These are phyloP conservation scores for Boletus smithii DNA, from an alignment of 1,284 basidiomycete species.

Conservation along the genomic window DNA sequence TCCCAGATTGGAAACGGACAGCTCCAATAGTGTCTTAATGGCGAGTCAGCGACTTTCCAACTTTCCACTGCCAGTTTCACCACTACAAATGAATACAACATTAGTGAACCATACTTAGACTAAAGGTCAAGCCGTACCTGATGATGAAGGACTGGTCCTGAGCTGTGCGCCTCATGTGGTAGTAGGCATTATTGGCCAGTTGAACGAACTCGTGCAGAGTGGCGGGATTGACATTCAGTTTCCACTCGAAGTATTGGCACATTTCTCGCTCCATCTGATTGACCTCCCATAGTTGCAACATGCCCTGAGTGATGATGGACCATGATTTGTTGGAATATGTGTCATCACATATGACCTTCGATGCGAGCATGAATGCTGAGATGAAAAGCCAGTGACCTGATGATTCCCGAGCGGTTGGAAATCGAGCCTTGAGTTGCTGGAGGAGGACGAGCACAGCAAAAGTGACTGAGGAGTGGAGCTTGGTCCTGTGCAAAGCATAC, in stretches of 20 bases:
- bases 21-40: slow-evolving; percentile 85
- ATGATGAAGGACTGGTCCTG: slow-evolving; percentile 91
- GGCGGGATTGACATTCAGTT: slow-evolving; percentile 71
- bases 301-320: too few relatives aligned
- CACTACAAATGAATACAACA: slow-evolving; percentile 46
- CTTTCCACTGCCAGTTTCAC: slow-evolving; percentile 92
- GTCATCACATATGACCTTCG: slow-evolving; percentile 50
- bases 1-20: slow-evolving; percentile 84
- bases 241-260: slow-evolving; percentile 91
- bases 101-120: not conserved
- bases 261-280: slow-evolving; percentile 84
- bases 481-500: slow-evolving; percentile 86
- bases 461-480: slow-evolving; percentile 78
- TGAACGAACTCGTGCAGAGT: slow-evolving; percentile 75
- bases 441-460: slow-evolving; percentile 84
- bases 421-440: slow-evolving; percentile 84
- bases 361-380: slow-evolving; percentile 47
- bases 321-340: too few relatives aligned
- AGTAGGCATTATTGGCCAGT: slow-evolving; percentile 88
- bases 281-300: too few relatives aligned
- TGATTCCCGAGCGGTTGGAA: slow-evolving; percentile 90
- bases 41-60: slow-evolving; percentile 88
- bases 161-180: slow-evolving; percentile 91
- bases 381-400: slow-evolving; percentile 91
- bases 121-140: slow-evolving; percentile 50